Evolutionary conservation across 257 asterid species (phyloP).

Genomic region (Solanum chiquidenum): DNA sequence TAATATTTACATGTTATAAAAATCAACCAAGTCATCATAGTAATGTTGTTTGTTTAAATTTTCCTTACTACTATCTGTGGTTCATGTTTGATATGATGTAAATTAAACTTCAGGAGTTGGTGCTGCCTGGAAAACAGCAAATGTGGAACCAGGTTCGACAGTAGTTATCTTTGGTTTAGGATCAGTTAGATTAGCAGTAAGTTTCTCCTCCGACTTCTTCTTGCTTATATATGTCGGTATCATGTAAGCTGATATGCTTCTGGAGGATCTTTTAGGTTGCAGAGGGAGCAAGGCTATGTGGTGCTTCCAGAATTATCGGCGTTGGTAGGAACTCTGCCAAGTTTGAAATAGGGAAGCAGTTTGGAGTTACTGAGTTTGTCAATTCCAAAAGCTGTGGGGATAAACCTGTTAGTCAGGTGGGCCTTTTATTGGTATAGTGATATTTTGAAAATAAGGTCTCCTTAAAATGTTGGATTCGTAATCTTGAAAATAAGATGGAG

Average conservation of each 20-base stretch:
- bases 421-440: background rate
- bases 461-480: background rate
- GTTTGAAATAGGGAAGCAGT: conserved; percentile 49
- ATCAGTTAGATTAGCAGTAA: conserved; percentile 82
- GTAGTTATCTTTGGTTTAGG: conserved; percentile 87
- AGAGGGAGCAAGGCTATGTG: conserved; percentile 76
- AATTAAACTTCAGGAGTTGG: conserved; percentile 54
- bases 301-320: conserved; percentile 64
- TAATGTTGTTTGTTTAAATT: background rate
- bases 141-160: conserved; percentile 79
- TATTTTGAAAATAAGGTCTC: background rate
- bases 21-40: background rate
- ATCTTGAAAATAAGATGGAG: background rate
- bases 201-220: background rate
- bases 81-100: background rate
- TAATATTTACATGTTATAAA: background rate
- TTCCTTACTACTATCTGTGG: background rate
- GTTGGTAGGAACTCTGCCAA: conserved; percentile 66
- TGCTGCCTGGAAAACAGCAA: conserved; percentile 80
- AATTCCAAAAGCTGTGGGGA: conserved; percentile 46
- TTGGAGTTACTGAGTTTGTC: conserved; percentile 77
- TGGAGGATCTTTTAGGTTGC: conserved; percentile 44
- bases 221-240: background rate
- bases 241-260: background rate
- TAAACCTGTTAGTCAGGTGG: conserved; percentile 63